Evolutionary conservation across 2,329 filamentous ascomycete species (phyloP).

Genomic region (Stagonosporopsis chrysanthemi): DNA sequence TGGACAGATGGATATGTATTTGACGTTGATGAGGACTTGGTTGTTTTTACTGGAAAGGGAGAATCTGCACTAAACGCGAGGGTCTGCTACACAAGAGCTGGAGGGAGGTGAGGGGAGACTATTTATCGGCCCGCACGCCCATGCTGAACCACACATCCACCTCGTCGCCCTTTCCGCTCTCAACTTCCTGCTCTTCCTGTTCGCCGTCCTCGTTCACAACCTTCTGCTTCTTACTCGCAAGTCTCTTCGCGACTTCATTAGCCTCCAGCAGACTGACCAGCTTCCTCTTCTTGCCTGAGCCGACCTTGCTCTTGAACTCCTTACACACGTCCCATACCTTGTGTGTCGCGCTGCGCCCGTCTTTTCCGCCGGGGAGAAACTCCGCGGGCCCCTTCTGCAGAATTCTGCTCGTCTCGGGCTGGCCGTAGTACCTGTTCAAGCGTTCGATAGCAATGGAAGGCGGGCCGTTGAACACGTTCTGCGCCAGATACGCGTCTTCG

Average conservation of each 20-base stretch:
- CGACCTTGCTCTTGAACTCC: slow-evolving; percentile 32
- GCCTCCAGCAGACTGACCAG: slow-evolving; percentile 66
- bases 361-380: slow-evolving; percentile 28
- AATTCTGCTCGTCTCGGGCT: slow-evolving; percentile 1
- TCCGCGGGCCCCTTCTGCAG: slow-evolving; percentile 11
- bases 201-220: slow-evolving; percentile 60
- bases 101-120: no score
- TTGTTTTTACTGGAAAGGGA: no score
- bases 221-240: slow-evolving; percentile 42
- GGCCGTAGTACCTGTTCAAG: neutral
- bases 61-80: no score
- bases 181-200: slow-evolving; percentile 34
- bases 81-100: no score
- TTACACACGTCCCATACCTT: slow-evolving; percentile 51
- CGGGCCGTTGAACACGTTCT: slow-evolving; percentile 33
- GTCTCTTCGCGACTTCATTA: slow-evolving; percentile 65
- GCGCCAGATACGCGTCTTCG: slow-evolving; percentile 60
- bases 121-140: neutral
- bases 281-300: slow-evolving; percentile 54
- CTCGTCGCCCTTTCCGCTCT: slow-evolving; percentile 22
- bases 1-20: no score
- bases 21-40: no score
- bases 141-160: slow-evolving; percentile 9
- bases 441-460: slow-evolving; percentile 12
- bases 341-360: slow-evolving; percentile 15